phyloP scores from a whole-genome alignment of 352 stramenopile species.

The Globisporangium apiculatum region DNA sequence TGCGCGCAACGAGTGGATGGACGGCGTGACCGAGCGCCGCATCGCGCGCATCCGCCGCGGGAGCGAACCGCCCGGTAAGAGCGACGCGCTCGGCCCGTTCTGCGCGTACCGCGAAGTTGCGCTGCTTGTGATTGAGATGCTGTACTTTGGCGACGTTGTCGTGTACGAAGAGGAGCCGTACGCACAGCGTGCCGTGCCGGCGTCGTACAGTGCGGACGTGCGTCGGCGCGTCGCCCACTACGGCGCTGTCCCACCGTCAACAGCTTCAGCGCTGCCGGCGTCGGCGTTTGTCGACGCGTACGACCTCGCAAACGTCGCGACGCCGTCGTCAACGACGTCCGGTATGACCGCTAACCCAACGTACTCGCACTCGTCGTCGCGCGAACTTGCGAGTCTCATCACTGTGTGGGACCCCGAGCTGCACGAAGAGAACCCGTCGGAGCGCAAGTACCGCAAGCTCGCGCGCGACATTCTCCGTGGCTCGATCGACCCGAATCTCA shows the following conservation, averaged over 20 bases:
- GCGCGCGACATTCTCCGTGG: slow-evolving; percentile 93
- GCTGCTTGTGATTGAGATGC: slow-evolving; percentile 86
- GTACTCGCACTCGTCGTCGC: slow-evolving; percentile 16
- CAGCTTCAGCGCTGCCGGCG: background rate
- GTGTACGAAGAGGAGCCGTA: slow-evolving; percentile 92
- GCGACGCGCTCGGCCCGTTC: slow-evolving; percentile 68
- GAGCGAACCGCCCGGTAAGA: slow-evolving; percentile 60
- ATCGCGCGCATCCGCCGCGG: slow-evolving; percentile 80
- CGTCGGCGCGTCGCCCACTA: slow-evolving; percentile 29
- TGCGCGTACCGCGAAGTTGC: slow-evolving; percentile 76
- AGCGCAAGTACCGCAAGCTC: slow-evolving; percentile 98
- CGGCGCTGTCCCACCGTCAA: slow-evolving; percentile 13
- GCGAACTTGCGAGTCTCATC: slow-evolving; percentile 47
- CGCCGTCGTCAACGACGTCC: slow-evolving; percentile 7
- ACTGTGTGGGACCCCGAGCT: slow-evolving; percentile 82
- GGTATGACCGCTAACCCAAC: slow-evolving; percentile 11
- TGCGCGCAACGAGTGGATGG: slow-evolving; percentile 87
- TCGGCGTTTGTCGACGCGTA: slow-evolving; percentile 37
- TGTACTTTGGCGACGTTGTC: slow-evolving; percentile 88
- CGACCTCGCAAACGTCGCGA: slow-evolving; percentile 20
- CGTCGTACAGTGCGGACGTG: slow-evolving; percentile 47
- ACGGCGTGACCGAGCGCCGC: slow-evolving; percentile 81
- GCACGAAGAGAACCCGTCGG: slow-evolving; percentile 88
- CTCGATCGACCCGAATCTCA: slow-evolving; percentile 96
- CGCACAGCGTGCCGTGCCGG: slow-evolving; percentile 54